Evolutionary conservation across 306 rosid species (phyloP).

Genomic region (Fragaria iinumae): DNA sequence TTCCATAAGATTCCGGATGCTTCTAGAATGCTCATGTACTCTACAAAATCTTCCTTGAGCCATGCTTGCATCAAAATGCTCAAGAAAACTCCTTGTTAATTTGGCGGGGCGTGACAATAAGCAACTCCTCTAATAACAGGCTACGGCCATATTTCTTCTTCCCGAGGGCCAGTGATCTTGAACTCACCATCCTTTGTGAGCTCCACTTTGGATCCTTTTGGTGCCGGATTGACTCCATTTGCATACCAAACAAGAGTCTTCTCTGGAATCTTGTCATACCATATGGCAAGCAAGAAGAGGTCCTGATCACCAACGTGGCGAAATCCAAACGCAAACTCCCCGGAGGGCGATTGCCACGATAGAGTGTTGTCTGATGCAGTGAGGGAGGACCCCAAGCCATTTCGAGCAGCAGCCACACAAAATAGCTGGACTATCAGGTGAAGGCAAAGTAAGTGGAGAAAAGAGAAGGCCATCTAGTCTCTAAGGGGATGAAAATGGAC

Average conservation of each 20-base stretch:
- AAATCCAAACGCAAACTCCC: conserved; percentile 7
- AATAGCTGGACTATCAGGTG: not conserved
- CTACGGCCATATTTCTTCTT: conserved; percentile 10
- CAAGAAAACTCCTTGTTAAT: too few species aligned
- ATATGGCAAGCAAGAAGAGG: conserved; percentile 21
- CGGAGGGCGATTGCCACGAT: conserved; percentile 7
- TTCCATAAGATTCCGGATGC: too few species aligned
- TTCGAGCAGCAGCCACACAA: not conserved
- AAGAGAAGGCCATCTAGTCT: not conserved
- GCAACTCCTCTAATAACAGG: not conserved
- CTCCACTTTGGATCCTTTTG: conserved; percentile 18
- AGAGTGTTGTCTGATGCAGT: not conserved
- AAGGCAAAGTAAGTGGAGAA: not conserved
- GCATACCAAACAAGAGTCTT: conserved; percentile 32
- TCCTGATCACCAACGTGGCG: conserved; percentile 4
- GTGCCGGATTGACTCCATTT: conserved; percentile 22
- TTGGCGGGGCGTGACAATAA: too few species aligned
- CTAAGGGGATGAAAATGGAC: not conserved
- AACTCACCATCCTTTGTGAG: conserved; percentile 13
- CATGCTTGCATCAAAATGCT: too few species aligned
- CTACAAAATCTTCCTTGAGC: too few species aligned
- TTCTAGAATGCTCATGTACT: too few species aligned
- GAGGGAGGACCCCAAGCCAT: not conserved
- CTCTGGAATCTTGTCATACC: conserved; percentile 21
- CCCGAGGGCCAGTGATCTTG: conserved; percentile 4